Evolutionary conservation across 345 rosid genomes (phyloP).

Genomic region (Sisymbrium irio): DNA sequence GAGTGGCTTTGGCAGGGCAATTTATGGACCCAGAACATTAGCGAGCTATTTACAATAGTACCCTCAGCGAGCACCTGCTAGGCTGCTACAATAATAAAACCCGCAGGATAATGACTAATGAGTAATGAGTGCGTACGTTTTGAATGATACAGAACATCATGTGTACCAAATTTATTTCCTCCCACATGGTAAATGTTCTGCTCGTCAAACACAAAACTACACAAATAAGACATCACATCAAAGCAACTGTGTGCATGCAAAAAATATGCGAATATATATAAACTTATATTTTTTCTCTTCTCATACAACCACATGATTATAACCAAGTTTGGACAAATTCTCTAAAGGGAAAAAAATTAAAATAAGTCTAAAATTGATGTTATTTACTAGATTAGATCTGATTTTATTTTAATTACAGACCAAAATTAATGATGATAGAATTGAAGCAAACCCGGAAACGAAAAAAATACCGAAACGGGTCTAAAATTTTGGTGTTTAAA

Average conservation of each 20-base stretch:
- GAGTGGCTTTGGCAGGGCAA: not conserved
- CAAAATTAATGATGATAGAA: too few species aligned
- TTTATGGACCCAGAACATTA: constrained; percentile 11
- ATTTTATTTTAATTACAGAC: too few species aligned
- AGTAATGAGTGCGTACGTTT: not conserved
- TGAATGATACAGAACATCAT: not conserved
- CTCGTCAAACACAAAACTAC: not conserved
- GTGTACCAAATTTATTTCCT: not conserved
- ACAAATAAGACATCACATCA: not conserved
- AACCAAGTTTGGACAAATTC: too few species aligned
- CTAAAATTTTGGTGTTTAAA: too few species aligned
- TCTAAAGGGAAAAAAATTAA: too few species aligned
- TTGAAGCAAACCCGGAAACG: too few species aligned
- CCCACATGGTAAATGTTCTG: not conserved
- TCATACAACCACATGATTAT: too few species aligned
- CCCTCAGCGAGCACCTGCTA: constrained; percentile 4
- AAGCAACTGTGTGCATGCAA: not conserved
- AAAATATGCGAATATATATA: not conserved
- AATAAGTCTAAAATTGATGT: too few species aligned
- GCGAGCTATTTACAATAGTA: not conserved
- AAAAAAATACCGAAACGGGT: too few species aligned
- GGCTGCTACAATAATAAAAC: not conserved
- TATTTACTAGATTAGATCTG: too few species aligned
- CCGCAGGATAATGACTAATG: not conserved
- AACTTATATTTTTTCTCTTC: too few species aligned